Evolutionary conservation across 441 rosid genomes (phyloP).

Genomic region (Arabidopsis lyrata): DNA sequence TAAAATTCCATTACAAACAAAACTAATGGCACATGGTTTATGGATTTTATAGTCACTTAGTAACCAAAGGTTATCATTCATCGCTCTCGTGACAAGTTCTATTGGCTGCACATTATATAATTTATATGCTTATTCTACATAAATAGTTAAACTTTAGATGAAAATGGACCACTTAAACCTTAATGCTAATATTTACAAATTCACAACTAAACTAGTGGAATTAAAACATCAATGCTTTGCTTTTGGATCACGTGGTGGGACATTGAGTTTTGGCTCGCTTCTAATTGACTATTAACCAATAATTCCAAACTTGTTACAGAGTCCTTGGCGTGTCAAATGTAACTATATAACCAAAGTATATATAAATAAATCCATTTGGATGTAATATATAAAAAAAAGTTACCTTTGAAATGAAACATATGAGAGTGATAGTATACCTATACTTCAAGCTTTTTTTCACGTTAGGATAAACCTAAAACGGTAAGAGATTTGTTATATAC

Average conservation of each 20-base stretch:
- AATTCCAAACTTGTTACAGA: constrained; percentile 12
- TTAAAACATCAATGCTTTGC: neutral
- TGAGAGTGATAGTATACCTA: neutral
- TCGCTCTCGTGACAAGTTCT: constrained; percentile 3
- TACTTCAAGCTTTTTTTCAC: neutral
- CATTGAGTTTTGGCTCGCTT: neutral
- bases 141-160: constrained; percentile 27
- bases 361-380: neutral
- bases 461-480: neutral
- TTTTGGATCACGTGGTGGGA: constrained; percentile 28
- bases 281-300: neutral
- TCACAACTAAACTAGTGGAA: neutral
- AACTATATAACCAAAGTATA: too few relatives aligned
- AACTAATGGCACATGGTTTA: constrained; percentile 15
- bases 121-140: neutral
- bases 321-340: neutral
- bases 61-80: neutral
- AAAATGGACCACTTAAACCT: constrained; percentile 29
- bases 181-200: constrained; percentile 10
- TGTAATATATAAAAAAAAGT: neutral
- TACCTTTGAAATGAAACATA: neutral
- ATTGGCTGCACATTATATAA: constrained; percentile 5
- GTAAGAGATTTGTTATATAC: neutral
- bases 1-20: neutral
- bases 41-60: constrained; percentile 9